phyloP scores from a whole-genome alignment of 805 yeast genomes.

The Sugiyamaella smithiae region DNA sequence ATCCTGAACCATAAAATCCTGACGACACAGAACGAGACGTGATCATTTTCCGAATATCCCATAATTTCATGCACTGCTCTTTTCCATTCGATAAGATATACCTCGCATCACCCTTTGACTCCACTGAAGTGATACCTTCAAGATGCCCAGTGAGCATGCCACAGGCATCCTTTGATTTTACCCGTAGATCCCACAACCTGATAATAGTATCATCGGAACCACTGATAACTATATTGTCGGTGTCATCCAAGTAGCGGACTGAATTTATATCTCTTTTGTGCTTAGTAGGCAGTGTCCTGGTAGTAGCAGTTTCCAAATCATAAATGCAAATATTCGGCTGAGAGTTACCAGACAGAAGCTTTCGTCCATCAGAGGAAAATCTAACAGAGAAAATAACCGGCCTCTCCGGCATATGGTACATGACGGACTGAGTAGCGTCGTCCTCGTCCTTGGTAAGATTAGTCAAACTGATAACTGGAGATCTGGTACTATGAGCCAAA shows the following conservation, averaged over 20 bases:
- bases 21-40: conserved; percentile 8
- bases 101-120: conserved; percentile 27
- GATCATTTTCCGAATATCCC: conserved; percentile 30
- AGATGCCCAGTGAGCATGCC: conserved; percentile 32
- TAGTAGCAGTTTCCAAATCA: conserved; percentile 19
- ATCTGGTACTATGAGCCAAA: conserved; percentile 25
- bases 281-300: conserved; percentile 2
- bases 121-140: conserved; percentile 33
- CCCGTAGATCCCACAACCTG: conserved; percentile 47
- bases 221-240: conserved; percentile 42
- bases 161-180: conserved; percentile 15
- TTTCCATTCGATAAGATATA: conserved; percentile 32
- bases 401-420: background rate
- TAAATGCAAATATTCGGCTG: conserved; percentile 20
- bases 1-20: conserved; percentile 17
- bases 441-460: conserved; percentile 13
- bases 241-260: conserved; percentile 28
- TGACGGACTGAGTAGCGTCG: conserved; percentile 3
- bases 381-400: conserved; percentile 24
- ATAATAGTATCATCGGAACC: conserved; percentile 53
- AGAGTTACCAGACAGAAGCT: conserved; percentile 28
- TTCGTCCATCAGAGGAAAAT: conserved; percentile 25
- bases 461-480: conserved; percentile 24
- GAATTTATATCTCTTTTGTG: conserved; percentile 29
- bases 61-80: conserved; percentile 32